Conservation (phyloP, 2,329 filamentous ascomycete species). For the Xylaria sp. region DNA sequence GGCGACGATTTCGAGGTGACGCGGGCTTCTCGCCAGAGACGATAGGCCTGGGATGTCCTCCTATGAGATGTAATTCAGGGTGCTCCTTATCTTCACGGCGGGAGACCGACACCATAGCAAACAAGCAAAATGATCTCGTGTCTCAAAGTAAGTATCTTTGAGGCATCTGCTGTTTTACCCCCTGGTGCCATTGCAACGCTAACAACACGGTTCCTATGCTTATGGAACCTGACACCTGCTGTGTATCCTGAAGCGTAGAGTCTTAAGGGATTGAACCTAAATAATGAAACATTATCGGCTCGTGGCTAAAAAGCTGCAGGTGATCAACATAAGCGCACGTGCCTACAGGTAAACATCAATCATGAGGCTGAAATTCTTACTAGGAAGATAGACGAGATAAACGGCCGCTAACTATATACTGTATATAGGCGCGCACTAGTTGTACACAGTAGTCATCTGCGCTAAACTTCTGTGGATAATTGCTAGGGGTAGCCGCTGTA, state of each 20-base stretch:
- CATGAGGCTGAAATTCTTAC: conserved; percentile 27
- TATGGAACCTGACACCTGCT: not conserved
- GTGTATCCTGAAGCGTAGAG: no score
- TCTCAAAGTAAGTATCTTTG: not conserved
- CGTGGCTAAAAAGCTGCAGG: conserved; percentile 27
- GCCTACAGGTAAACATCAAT: conserved; percentile 22
- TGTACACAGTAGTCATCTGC: not conserved
- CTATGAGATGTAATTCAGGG: not conserved
- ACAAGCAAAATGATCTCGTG: not conserved
- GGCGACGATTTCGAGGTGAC: not conserved
- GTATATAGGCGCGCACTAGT: no score
- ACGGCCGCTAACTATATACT: not conserved
- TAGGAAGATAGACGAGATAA: not conserved
- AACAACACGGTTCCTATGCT: not conserved
- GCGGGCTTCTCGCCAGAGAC: not conserved
- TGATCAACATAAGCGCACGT: conserved; percentile 31
- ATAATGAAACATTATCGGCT: conserved; percentile 20
- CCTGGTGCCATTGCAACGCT: not conserved
- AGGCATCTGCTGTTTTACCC: conserved; percentile 5
- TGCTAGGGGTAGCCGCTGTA: not conserved
- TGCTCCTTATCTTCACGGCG: not conserved
- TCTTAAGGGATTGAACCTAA: not conserved
- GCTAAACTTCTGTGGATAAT: conserved; percentile 8
- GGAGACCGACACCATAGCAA: not conserved
- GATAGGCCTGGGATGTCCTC: not conserved